A percentile compares a stretch with the other conserved stretches of the same genome.
Conservation (phyloP, 129 eudicot genomes). For the Centaurea solstitialis region DNA sequence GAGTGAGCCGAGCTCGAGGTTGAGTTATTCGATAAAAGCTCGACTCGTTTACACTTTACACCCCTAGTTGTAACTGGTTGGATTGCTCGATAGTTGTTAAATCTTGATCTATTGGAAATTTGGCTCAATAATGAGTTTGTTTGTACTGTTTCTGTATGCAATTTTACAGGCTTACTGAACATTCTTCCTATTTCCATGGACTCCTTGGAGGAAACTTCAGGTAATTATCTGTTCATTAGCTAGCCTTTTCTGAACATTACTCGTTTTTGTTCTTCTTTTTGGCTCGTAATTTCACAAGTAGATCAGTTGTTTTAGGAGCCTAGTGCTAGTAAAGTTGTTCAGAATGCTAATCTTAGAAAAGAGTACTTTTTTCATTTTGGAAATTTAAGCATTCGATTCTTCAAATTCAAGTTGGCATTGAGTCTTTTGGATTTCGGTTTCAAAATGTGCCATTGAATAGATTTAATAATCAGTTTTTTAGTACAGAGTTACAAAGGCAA, state of each 20-base stretch:
- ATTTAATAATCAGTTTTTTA: too few species aligned
- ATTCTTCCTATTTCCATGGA: conserved; percentile 75
- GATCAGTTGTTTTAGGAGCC: background rate
- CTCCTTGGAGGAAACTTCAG: conserved; percentile 69
- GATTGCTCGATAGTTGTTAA: background rate
- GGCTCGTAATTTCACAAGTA: background rate
- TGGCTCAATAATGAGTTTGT: background rate
- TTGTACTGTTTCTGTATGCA: background rate
- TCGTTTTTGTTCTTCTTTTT: background rate
- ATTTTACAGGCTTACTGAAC: conserved; percentile 58
- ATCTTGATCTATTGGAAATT: background rate
- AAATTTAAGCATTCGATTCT: background rate
- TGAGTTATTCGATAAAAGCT: too few species aligned
- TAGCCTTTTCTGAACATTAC: background rate
- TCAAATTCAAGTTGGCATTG: background rate
- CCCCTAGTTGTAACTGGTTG: background rate
- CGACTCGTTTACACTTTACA: too few species aligned
- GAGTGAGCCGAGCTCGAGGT: too few species aligned
- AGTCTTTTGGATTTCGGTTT: background rate
- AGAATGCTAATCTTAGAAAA: background rate
- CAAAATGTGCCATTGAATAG: background rate
- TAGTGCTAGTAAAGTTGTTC: background rate
- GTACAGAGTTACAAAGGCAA: background rate
- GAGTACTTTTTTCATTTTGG: background rate
- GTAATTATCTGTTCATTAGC: conserved; percentile 23